Percentiles rank a stretch among this genome's conserved stretches.
Conservation (phyloP, 2,329 filamentous ascomycete genomes). For the Metarhizium anisopliae region DNA sequence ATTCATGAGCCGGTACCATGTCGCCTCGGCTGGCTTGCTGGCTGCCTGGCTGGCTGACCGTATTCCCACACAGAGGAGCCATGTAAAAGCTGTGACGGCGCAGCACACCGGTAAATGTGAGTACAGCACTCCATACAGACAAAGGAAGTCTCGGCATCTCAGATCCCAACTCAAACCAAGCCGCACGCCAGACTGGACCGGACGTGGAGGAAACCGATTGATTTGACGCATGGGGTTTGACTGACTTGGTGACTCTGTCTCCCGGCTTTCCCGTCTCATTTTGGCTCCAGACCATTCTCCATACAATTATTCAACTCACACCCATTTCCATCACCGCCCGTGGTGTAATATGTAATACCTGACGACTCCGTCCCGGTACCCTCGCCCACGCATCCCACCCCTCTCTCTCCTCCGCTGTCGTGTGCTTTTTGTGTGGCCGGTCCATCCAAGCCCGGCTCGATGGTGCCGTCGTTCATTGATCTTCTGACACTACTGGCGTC, state of each 20-base stretch:
- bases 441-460: slow-evolving; percentile 2
- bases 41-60: background rate
- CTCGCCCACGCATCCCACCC: background rate
- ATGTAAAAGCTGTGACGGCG: no score
- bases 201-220: background rate
- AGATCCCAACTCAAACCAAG: background rate
- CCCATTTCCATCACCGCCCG: background rate
- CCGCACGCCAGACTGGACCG: background rate
- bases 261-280: background rate
- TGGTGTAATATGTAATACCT: background rate
- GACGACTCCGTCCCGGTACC: background rate
- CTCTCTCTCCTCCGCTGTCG: background rate
- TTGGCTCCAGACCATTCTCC: background rate
- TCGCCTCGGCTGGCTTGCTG: background rate
- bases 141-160: background rate
- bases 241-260: background rate
- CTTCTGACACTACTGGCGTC: slow-evolving; percentile 5
- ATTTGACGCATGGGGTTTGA: background rate
- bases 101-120: background rate
- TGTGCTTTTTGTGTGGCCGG: slow-evolving; percentile 1
- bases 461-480: slow-evolving; percentile 2
- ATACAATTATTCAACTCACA: background rate
- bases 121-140: background rate
- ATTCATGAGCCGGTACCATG: background rate
- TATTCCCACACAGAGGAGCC: background rate